These are phyloP conservation scores for Chaetomium fimeti DNA, from an alignment of 495 filamentous ascomycete genomes.

Conservation along the genomic window DNA sequence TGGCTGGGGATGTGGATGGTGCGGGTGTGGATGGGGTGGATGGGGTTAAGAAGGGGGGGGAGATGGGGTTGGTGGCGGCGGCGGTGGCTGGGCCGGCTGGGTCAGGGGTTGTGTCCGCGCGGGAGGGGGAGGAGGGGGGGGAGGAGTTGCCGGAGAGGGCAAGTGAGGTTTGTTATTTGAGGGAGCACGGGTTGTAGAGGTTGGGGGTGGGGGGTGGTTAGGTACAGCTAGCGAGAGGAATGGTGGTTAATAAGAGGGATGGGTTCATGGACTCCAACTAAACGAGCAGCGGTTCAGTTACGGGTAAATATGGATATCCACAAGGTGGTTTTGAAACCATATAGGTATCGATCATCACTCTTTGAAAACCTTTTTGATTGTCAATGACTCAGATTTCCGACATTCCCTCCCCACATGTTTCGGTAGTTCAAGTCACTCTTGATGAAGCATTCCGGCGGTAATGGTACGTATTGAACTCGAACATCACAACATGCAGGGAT, in stretches of 20 bases:
- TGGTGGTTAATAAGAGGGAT: neutral
- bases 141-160: constrained; percentile 11
- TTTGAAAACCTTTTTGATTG: no score
- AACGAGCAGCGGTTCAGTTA: no score
- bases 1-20: neutral
- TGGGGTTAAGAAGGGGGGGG: neutral
- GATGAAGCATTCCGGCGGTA: no score
- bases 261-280: no score
- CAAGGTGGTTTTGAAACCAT: no score
- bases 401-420: no score
- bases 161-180: constrained; percentile 8
- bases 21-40: no score
- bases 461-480: no score
- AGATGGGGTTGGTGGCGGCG: neutral
- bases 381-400: no score
- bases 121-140: neutral
- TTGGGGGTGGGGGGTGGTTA: neutral
- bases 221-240: neutral
- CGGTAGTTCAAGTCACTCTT: no score
- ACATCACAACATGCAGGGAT: neutral
- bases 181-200: neutral
- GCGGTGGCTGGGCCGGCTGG: neutral
- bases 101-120: constrained; percentile 1
- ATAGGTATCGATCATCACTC: no score
- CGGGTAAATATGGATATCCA: no score